Percentiles rank a stretch among this genome's conserved stretches.
phyloP scores from a whole-genome alignment of 1,139 yeast genomes.

The Arxiozyma slooffiae region DNA sequence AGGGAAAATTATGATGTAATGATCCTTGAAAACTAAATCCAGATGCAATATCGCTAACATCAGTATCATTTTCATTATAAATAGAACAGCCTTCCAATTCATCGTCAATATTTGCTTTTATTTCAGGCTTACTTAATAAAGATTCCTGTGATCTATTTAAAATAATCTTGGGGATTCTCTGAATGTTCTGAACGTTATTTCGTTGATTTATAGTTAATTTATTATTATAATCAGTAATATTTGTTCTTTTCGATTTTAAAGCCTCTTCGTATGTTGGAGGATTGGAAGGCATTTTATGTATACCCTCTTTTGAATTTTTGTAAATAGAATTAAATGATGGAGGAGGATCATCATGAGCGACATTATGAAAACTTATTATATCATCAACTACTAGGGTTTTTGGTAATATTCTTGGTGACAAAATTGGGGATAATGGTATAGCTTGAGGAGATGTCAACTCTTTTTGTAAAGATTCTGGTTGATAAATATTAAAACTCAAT shows the following conservation, averaged over 20 bases:
- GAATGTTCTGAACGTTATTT: neutral
- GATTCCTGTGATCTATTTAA: conserved; percentile 22
- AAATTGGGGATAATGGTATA: conserved; percentile 40
- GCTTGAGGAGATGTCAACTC: conserved; percentile 53
- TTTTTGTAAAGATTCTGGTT: conserved; percentile 40
- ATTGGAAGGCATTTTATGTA: conserved; percentile 28
- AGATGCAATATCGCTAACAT: conserved; percentile 31
- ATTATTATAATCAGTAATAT: conserved; percentile 13
- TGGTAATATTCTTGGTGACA: conserved; percentile 24
- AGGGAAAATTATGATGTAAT: conserved; percentile 17
- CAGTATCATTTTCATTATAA: conserved; percentile 15
- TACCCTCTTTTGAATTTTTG: conserved; percentile 15
- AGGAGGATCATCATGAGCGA: conserved; percentile 9
- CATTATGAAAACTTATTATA: neutral
- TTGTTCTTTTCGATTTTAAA: conserved; percentile 9
- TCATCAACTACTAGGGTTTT: conserved; percentile 1
- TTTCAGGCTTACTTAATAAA: conserved; percentile 1
- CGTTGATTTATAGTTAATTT: neutral
- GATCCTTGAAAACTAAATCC: conserved; percentile 31
- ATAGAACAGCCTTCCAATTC: conserved; percentile 10
- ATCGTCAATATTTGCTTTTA: conserved; percentile 6
- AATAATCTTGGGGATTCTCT: conserved; percentile 16
- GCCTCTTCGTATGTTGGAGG: conserved; percentile 34
- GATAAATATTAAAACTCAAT: conserved; percentile 44
- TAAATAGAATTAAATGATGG: conserved; percentile 20